phyloP scores from a whole-genome alignment of 2,329 filamentous ascomycete species.

The Aspergillus sp. region DNA sequence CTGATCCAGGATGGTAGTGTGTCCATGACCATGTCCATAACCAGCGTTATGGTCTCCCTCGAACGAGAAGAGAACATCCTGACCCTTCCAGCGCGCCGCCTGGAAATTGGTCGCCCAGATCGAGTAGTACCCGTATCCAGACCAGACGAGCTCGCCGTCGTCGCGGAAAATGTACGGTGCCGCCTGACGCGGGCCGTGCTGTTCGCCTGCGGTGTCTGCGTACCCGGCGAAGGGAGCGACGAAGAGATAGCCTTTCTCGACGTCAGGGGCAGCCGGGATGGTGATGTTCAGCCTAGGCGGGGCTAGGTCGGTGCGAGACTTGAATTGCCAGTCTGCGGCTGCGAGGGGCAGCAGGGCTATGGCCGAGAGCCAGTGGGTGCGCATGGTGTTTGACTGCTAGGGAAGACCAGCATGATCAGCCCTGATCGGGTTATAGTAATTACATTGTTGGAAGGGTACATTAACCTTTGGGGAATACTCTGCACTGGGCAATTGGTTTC shows the following conservation, averaged over 20 bases:
- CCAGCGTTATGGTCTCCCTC: slow-evolving; percentile 54
- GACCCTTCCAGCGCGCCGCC: slow-evolving; percentile 48
- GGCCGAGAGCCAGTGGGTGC: slow-evolving; percentile 4
- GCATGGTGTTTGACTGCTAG: slow-evolving; percentile 6
- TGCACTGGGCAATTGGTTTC: slow-evolving; percentile 5
- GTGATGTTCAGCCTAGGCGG: slow-evolving; percentile 45
- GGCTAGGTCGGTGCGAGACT: slow-evolving; percentile 49
- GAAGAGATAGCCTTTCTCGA: slow-evolving; percentile 41
- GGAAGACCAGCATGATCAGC: slow-evolving; percentile 6
- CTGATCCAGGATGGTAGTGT: slow-evolving; percentile 54
- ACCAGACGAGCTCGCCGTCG: slow-evolving; percentile 59
- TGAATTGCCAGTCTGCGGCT: slow-evolving; percentile 49
- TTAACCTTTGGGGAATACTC: slow-evolving; percentile 13
- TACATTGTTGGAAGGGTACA: slow-evolving; percentile 9
- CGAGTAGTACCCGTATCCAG: slow-evolving; percentile 54
- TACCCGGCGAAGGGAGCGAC: slow-evolving; percentile 39
- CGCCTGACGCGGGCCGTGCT: slow-evolving; percentile 48
- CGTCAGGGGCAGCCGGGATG: slow-evolving; percentile 34
- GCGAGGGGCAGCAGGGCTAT: slow-evolving; percentile 17
- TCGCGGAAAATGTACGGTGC: slow-evolving; percentile 58
- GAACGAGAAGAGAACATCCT: slow-evolving; percentile 55
- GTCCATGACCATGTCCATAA: slow-evolving; percentile 57
- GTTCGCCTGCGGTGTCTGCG: slow-evolving; percentile 12
- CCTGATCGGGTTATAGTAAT: neutral
- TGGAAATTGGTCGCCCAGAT: slow-evolving; percentile 58